These are phyloP conservation scores for Magnusiomyces tetraspermus DNA, from an alignment of 1,139 yeast genomes.

Conservation along the genomic window DNA sequence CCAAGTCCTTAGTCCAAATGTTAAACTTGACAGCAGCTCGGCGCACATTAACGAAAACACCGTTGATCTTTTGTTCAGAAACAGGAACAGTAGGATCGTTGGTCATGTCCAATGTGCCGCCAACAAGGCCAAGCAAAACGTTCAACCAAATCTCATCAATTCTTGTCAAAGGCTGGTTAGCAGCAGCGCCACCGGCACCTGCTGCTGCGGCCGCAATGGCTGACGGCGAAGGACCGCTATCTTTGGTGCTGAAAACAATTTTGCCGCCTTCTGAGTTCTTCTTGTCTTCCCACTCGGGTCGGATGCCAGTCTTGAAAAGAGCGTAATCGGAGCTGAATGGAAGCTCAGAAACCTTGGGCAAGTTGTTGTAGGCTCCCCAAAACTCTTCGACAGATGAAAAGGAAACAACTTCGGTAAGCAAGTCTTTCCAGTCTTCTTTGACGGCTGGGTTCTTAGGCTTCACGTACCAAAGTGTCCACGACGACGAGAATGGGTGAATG, in stretches of 20 bases:
- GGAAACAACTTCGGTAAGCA: slow-evolving; percentile 86
- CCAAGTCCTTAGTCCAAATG: slow-evolving; percentile 78
- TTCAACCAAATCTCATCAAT: slow-evolving; percentile 92
- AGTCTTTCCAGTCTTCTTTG: slow-evolving; percentile 85
- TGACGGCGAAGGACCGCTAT: slow-evolving; percentile 28
- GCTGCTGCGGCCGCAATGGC: slow-evolving; percentile 11
- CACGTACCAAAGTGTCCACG: slow-evolving; percentile 98
- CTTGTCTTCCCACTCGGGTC: slow-evolving; percentile 98
- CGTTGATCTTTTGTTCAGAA: slow-evolving; percentile 67
- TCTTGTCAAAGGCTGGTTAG: slow-evolving; percentile 27
- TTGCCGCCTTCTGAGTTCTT: slow-evolving; percentile 88
- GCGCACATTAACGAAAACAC: slow-evolving; percentile 86
- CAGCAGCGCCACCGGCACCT: slow-evolving; percentile 22
- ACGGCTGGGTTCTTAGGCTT: slow-evolving; percentile 70
- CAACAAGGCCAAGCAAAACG: slow-evolving; percentile 82
- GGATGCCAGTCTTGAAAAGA: slow-evolving; percentile 85
- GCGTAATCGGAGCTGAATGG: slow-evolving; percentile 93
- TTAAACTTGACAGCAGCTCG: slow-evolving; percentile 76
- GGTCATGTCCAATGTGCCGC: slow-evolving; percentile 72
- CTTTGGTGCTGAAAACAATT: slow-evolving; percentile 76
- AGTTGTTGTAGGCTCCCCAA: slow-evolving; percentile 96
- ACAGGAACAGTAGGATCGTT: slow-evolving; percentile 49
- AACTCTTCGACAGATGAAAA: slow-evolving; percentile 93
- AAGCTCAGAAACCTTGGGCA: slow-evolving; percentile 85
- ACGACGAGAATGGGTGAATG: slow-evolving; percentile 84